Conservation (phyloP, 1,284 basidiomycete genomes). For the Amylostereum chailletii region DNA sequence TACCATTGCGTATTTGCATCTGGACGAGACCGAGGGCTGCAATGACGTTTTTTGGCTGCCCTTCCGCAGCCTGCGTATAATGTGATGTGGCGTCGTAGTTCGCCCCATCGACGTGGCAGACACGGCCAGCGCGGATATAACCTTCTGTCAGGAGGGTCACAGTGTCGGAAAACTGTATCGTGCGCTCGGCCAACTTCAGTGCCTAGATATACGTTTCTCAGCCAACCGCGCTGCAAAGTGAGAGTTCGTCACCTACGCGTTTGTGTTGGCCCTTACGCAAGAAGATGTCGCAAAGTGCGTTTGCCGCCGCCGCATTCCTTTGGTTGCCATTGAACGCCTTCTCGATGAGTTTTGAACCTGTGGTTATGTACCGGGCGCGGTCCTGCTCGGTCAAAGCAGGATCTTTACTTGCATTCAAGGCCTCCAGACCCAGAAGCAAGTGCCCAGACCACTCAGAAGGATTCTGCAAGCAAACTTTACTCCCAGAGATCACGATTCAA, state of each 20-base stretch:
- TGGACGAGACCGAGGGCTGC: constrained; percentile 83
- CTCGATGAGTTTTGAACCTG: constrained; percentile 63
- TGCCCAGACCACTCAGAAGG: constrained; percentile 69
- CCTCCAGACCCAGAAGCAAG: constrained; percentile 75
- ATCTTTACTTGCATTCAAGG: constrained; percentile 74
- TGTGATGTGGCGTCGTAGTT: constrained; percentile 59
- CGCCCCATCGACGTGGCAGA: constrained; percentile 64
- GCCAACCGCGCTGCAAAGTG: constrained; percentile 3
- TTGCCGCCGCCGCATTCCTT: constrained; percentile 68
- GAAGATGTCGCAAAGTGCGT: constrained; percentile 69
- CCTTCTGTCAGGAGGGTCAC: constrained; percentile 72
- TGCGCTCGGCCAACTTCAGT: constrained; percentile 85
- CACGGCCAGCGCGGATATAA: constrained; percentile 70
- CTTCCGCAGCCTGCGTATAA: constrained; percentile 69
- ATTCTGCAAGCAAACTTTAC: constrained; percentile 39
- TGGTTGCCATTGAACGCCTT: constrained; percentile 72
- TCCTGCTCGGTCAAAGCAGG: constrained; percentile 50
- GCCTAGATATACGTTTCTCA: constrained; percentile 36
- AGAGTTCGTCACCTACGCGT: constrained; percentile 26
- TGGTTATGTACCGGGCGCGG: constrained; percentile 43
- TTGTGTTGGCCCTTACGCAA: constrained; percentile 56
- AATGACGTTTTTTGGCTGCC: constrained; percentile 66
- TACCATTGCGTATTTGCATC: constrained; percentile 76
- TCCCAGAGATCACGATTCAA: neutral
- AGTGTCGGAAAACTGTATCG: constrained; percentile 88